Evolutionary conservation across 345 rosid genomes (phyloP), one percentile per base, ranked within the genome.

Genomic region (Camelina hispida): DNA sequence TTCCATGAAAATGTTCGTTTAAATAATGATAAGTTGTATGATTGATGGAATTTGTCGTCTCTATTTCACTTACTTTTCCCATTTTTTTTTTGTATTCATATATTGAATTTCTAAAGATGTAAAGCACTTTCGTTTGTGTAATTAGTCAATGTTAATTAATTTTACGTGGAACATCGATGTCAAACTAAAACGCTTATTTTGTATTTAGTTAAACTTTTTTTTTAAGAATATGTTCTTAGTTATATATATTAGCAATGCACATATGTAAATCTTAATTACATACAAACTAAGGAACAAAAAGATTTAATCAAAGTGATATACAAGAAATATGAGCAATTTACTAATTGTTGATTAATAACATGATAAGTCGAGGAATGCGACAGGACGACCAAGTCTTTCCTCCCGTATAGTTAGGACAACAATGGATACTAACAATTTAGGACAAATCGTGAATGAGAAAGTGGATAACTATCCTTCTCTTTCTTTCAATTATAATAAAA

Each of bases 1-100:
- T 47, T 12, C 56, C 65, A 73, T 73, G 58, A 64, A 25, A 37
- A 37, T 22, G 59, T 38, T 73, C 18, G 10, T 61, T 62, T 18
- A 17, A 30, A 4, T 32, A 13, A 55, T 56, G 25, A 65, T 64
- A 44, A 43, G 48, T 43, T 28, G 37, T 34, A 34, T 63, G 64
- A 53, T 25, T 25, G 28, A 25, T 17, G 46, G 44, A 52, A 9
- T 37, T 68, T 68, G 55, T 50, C 23, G 55, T 9, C 55, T 52
- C 35, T 54, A 11, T 53, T 51, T 51, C 15, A 2, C 30, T 51
- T 10, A 6, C 9, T 28, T 13, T 48, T 17, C 6, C 12, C 3
- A n/a, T n/a, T n/a, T 9, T 3, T 34, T 59, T 12, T 61, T 35
- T 60, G 43, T 61, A 37, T 61, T 20, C 20, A 9, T 30, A 42